Evolutionary conservation across 306 rosid genomes (phyloP), one percentile per base, ranked within the genome.

Genomic region (Arachis stenosperma): DNA sequence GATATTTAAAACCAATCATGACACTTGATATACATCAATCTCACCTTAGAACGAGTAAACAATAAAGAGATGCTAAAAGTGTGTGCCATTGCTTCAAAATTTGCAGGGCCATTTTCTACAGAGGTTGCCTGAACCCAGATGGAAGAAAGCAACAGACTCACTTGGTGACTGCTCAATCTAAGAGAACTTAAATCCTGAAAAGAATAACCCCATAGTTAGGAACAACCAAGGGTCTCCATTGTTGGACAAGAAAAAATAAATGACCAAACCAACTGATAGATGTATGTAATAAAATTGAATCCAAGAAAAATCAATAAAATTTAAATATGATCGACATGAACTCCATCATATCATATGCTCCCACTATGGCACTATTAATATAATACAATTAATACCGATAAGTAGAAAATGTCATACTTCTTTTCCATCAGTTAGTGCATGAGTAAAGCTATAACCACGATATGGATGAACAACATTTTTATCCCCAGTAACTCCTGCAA

Each of bases 1-100:
- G 44, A 62, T 57, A 46, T 53, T 71, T 33, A 29, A 69, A 79
- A 76, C 73, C 43, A 64, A 75, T 71, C 58, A 76, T 17, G 66
- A 41, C 70, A 60, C 68, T 51, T 44, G 59, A 66, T 44, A 77
- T 64, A 43, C 60, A 67, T 68, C 54, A 71, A 77, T 33, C 89
- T 81, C 75, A 94, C 99, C 95, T 94, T 94, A 37, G 91, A 89
- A 67, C 87, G 83, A 76, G 89, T 84, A 79, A 86, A 89, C 70
- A 91, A 81, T 64, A 94, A 74, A 63, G 17, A 15, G 17, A 15
- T 15, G 17, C 17, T 15, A 15, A 15, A 15, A 15, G 17, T 15
- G 17, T 15, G 17, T 15, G 17, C 17, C 17, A 15, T 15, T 15
- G 17, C 17, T 0, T 15, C 17, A 15, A 15, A 15, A 15, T 15